Evolutionary conservation across 2,329 filamentous ascomycete genomes (phyloP), one percentile per base, ranked within the genome.

Genomic region (Ascocoryne sarcoides): DNA sequence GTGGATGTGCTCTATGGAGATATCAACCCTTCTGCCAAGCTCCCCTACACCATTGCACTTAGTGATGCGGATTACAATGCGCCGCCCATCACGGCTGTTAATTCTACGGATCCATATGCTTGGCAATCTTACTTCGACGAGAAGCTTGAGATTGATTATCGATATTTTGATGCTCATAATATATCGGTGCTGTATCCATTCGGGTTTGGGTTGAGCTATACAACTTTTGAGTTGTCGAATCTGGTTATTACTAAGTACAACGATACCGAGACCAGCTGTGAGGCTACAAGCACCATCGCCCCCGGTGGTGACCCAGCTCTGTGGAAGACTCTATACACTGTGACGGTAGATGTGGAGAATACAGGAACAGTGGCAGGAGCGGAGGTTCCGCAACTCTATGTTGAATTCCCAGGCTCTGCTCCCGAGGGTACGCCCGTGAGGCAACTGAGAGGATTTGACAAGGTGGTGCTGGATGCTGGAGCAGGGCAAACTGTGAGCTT

Each of bases 1-100:
- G 75, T 76, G 1, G 83, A 92, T 49, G 69, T 95, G 1, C 65
- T 94, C 1, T 88, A 88, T 43, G 88, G 88, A 5, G 71, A 79
- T 17, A 69, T 79, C 10, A 89, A 85, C 52, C 79, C 80, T 0
- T 86, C 77, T 37, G 88, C 86, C 10, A 79, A 82, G 37, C 66
- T 95, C 1, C 88, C 88, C 73, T 84, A n/a, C 69, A 84, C 40
- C 62, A 86, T 90, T 15, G 37, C 42, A 5, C 23, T 38, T 17
- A 28, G 32, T 10, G 26, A 35, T 8, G 28, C 89, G 37, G 84
- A 90, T 63, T 69, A 48, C 44, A 40, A 46, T 14, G 61, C 64
- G 38, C 62, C 73, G 1, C 28, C 30, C 49, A 72, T 73, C 3
- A 82, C 84, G 1, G 72, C 82, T 45, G 89, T 79, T 62, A 82